phyloP scores from a whole-genome alignment of 1,139 yeast species.

The Kazachstania sp. region DNA sequence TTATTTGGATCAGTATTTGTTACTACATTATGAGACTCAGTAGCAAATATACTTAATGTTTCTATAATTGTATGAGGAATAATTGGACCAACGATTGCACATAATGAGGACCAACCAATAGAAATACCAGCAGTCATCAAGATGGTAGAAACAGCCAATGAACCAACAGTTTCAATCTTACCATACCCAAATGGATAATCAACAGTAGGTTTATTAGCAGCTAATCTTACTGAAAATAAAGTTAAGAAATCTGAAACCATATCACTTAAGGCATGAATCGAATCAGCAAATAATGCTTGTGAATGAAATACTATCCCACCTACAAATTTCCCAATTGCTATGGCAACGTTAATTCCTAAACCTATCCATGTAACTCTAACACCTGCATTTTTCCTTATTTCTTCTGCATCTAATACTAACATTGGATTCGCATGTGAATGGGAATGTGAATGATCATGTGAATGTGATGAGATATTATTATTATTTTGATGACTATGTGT shows the following conservation, averaged over 20 bases:
- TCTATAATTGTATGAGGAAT: conserved; percentile 50
- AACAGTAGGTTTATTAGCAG: conserved; percentile 55
- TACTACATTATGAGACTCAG: conserved; percentile 34
- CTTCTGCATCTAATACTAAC: conserved; percentile 33
- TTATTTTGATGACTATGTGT: conserved; percentile 5
- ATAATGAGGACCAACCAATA: conserved; percentile 80
- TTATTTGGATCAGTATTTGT: background rate
- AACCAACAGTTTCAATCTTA: conserved; percentile 84
- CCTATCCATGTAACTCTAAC: conserved; percentile 93
- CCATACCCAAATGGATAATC: conserved; percentile 85
- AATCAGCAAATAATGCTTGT: conserved; percentile 87
- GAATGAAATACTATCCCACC: conserved; percentile 93
- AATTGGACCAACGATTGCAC: conserved; percentile 58
- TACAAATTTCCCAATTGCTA: conserved; percentile 77
- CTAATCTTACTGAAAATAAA: conserved; percentile 76
- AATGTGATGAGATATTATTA: background rate
- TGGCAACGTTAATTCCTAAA: conserved; percentile 71
- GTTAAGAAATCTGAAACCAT: conserved; percentile 85
- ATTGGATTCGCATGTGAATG: conserved; percentile 28
- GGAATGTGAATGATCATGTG: conserved; percentile 22
- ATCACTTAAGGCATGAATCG: conserved; percentile 89
- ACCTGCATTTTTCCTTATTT: conserved; percentile 60
- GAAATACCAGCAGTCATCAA: conserved; percentile 78
- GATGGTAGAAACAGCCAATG: conserved; percentile 76
- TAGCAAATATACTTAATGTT: conserved; percentile 30